phyloP scores from a whole-genome alignment of 1,139 yeast species.

The Pichia sp. region DNA sequence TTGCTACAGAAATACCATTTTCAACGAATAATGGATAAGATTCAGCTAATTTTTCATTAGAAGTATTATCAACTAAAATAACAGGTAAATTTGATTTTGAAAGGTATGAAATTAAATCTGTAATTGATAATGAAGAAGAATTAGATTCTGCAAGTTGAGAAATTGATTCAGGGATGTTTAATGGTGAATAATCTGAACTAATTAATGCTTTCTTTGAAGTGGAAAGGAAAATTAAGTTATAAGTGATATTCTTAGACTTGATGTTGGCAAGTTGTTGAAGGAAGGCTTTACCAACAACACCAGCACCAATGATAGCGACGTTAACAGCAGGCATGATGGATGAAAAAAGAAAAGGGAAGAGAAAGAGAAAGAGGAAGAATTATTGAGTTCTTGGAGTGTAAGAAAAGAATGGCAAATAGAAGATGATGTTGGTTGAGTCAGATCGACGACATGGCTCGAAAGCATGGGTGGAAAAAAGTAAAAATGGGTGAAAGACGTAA shows the following conservation, averaged over 20 bases:
- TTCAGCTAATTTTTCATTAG: conserved; percentile 69
- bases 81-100: conserved; percentile 66
- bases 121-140: conserved; percentile 46
- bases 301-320: conserved; percentile 83
- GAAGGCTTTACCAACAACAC: conserved; percentile 92
- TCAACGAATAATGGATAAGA: conserved; percentile 68
- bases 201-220: conserved; percentile 64
- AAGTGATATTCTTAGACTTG: conserved; percentile 38
- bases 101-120: conserved; percentile 57
- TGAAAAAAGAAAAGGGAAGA: too few relatives aligned
- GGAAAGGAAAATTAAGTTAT: conserved; percentile 77
- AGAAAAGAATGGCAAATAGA: not conserved
- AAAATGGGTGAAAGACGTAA: too few relatives aligned
- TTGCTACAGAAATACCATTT: conserved; percentile 85
- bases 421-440: too few relatives aligned
- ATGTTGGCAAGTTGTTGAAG: conserved; percentile 57
- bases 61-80: conserved; percentile 88
- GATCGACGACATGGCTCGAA: too few relatives aligned
- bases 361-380: too few relatives aligned
- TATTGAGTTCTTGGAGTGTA: too few relatives aligned
- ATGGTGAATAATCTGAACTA: conserved; percentile 63
- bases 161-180: conserved; percentile 58
- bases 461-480: too few relatives aligned
- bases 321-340: conserved; percentile 50
- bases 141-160: conserved; percentile 39